Conservation (phyloP, 1,284 basidiomycete genomes). For the Ustilago hordei region DNA sequence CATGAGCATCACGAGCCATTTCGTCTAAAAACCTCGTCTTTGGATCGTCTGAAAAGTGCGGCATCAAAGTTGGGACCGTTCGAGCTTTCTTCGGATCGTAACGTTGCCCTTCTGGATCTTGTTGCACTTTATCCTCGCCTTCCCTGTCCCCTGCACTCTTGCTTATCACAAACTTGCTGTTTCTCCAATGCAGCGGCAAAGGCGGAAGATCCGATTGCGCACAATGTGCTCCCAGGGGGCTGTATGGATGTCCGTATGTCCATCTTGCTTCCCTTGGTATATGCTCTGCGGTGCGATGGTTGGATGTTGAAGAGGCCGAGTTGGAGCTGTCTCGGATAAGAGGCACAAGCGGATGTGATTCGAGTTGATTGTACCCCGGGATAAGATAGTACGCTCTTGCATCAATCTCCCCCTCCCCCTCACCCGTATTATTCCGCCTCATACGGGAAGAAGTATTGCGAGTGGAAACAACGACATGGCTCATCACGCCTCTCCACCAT, state of each 20-base stretch:
- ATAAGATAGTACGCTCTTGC: conserved; percentile 62
- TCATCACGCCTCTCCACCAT: conserved; percentile 82
- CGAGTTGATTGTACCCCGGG: conserved; percentile 59
- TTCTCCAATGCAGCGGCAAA: conserved; percentile 55
- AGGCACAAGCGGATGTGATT: conserved; percentile 62
- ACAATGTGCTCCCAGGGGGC: conserved; percentile 25
- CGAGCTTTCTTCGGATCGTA: conserved; percentile 36
- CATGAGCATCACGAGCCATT: conserved; percentile 60
- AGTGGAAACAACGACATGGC: conserved; percentile 39
- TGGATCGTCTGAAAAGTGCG: conserved; percentile 68
- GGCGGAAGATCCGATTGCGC: conserved; percentile 31
- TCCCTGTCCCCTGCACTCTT: not conserved
- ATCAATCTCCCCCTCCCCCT: conserved; percentile 18
- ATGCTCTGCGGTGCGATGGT: not conserved
- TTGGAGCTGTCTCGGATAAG: conserved; percentile 21
- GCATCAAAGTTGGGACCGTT: conserved; percentile 62
- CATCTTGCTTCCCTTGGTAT: conserved; percentile 36
- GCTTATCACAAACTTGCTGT: conserved; percentile 22
- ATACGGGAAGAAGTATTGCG: conserved; percentile 12
- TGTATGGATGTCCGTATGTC: conserved; percentile 67
- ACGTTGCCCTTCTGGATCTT: conserved; percentile 12
- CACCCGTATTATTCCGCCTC: not conserved
- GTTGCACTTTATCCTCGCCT: not conserved
- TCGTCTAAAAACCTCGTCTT: conserved; percentile 69
- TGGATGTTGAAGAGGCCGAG: not conserved